Evolutionary conservation across 352 stramenopile genomes (phyloP), one percentile per base, ranked within the genome.

Genomic region (Pythium rishiriense): DNA sequence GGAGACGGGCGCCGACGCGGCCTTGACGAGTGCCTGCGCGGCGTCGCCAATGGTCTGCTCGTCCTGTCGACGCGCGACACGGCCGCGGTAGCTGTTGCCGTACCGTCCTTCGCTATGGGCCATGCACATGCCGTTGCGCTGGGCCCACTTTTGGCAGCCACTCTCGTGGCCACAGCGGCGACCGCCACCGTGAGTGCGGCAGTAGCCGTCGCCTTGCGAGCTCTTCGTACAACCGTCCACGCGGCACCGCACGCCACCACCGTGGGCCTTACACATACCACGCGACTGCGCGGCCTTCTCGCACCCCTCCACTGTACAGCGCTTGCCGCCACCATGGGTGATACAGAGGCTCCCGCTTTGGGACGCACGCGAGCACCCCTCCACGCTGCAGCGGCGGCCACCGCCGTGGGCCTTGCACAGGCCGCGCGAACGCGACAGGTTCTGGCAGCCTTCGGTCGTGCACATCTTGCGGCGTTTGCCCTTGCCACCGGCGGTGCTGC

Each of bases 71-170:
- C 83, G 81, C 25, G 81, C 48, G 37, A 90, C 66, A 5, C 84
- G 72, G 3, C 84, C 84, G 52, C 84, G 80, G 48, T 93, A 93
- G 60, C 84, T 93, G 59, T 90, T 91, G 28, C 84, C 84, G 43
- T 94, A 94, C 49, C 84, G 86, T 22, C 85, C 85, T 58, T 93
- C 85, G 46, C 83, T 91, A 58, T 93, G 85, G 1, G 81, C 83
- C 85, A 93, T 93, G 74, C 84, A 93, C 81, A 91, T 91, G 19
- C 84, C 84, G 46, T 93, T 93, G 21, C 84, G 81, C 66, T 93
- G 84, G 2, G 84, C 84, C 84, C 84, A 93, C 62, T 93, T 93
- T 21, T 74, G 82, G 66, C 84, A 93, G 4, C 85, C 85, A 28
- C 70, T 83, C 7, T 79, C 57, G 70, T 93, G 84, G 43, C 84